These are phyloP conservation scores for Alternaria sp. DNA, from an alignment of 2,329 filamentous ascomycete species.

Conservation along the genomic window DNA sequence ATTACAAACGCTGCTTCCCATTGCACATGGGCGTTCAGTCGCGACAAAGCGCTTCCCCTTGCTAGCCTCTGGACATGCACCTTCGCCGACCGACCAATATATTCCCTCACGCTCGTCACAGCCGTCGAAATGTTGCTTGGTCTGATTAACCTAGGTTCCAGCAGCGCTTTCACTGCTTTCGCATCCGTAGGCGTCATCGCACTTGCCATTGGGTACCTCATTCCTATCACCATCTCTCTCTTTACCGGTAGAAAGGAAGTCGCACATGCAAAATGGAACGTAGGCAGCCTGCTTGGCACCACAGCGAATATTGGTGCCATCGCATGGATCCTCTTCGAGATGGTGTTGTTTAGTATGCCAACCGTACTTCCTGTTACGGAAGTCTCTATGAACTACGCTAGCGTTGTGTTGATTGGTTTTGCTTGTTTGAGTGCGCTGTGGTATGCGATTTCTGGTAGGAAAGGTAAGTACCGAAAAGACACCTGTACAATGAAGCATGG, in stretches of 20 bases:
- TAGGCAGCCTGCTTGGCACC: neutral
- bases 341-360: neutral
- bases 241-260: neutral
- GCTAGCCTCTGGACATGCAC: slow-evolving; percentile 41
- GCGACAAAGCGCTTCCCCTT: slow-evolving; percentile 56
- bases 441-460: too few species aligned
- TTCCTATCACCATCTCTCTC: neutral
- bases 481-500: too few species aligned
- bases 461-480: too few species aligned
- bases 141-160: neutral
- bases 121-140: neutral
- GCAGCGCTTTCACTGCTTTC: neutral
- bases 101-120: slow-evolving; percentile 54
- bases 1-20: slow-evolving; percentile 61
- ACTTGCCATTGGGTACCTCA: neutral
- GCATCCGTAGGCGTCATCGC: neutral
- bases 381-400: too few species aligned
- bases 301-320: neutral
- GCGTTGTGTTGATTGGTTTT: too few species aligned
- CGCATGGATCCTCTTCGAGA: neutral
- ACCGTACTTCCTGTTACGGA: slow-evolving; percentile 17
- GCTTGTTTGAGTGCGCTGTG: too few species aligned
- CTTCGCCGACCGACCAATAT: slow-evolving; percentile 43
- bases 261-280: neutral
- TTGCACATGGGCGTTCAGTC: slow-evolving; percentile 57